phyloP scores from a whole-genome alignment of 225 moss, liverwort and hornwort genomes.

The Polytrichum commune region DNA sequence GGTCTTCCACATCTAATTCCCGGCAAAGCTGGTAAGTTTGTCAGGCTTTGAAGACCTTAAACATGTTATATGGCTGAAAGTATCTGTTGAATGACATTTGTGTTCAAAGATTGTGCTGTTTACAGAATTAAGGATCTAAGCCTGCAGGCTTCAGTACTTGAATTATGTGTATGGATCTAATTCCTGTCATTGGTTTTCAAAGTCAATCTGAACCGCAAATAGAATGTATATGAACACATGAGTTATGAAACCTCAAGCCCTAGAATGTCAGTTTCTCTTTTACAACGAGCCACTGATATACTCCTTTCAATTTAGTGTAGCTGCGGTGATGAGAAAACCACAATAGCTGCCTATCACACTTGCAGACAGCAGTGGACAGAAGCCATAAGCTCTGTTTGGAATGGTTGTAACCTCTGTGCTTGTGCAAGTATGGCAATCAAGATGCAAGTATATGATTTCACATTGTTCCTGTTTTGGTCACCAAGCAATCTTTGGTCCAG shows the following conservation, averaged over 20 bases:
- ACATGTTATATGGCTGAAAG: neutral
- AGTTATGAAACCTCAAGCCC: too few relatives aligned
- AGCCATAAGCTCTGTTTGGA: neutral
- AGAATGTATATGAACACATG: too few relatives aligned
- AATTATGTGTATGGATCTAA: too few relatives aligned
- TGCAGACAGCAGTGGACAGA: neutral
- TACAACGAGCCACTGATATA: neutral
- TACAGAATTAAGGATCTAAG: too few relatives aligned
- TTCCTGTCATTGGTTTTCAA: too few relatives aligned
- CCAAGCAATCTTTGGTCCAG: neutral
- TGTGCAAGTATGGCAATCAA: constrained; percentile 6
- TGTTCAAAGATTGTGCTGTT: too few relatives aligned
- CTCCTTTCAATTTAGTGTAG: neutral
- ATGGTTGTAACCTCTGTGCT: neutral
- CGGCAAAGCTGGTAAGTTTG: constrained; percentile 17
- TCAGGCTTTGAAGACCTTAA: constrained; percentile 9
- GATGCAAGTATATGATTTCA: neutral
- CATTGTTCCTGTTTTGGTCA: neutral
- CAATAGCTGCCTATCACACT: neutral
- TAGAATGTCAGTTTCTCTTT: too few relatives aligned
- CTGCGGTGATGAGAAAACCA: neutral
- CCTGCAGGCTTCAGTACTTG: too few relatives aligned
- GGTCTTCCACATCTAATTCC: constrained; percentile 4
- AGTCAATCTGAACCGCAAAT: too few relatives aligned
- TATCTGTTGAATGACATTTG: neutral